A percentile compares a stretch with the other conserved stretches of the same genome.
These are phyloP conservation scores for Aechmea fasciata DNA, from an alignment of 176 grass and related monocot species.

Conservation along the genomic window DNA sequence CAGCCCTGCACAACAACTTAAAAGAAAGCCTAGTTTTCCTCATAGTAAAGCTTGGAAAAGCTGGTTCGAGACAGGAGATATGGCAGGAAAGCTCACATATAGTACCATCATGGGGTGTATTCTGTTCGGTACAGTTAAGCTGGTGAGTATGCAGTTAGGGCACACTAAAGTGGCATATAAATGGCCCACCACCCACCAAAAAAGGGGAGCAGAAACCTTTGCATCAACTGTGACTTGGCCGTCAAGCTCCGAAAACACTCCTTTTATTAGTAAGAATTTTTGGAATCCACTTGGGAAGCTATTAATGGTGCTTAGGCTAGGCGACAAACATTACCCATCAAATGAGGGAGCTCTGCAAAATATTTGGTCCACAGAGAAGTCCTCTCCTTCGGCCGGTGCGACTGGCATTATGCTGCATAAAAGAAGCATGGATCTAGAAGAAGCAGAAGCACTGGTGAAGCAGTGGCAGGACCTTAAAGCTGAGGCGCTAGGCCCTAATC, in stretches of 20 bases:
- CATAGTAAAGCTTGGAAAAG: slow-evolving; percentile 41
- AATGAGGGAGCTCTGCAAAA: slow-evolving; percentile 4
- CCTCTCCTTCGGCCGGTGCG: slow-evolving; percentile 11
- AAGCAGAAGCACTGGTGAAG: slow-evolving; percentile 75
- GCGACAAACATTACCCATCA: slow-evolving; percentile 26
- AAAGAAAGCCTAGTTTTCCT: slow-evolving; percentile 47
- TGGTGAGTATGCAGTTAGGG: slow-evolving; percentile 50
- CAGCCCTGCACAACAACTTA: slow-evolving; percentile 45
- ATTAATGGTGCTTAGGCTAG: slow-evolving; percentile 38
- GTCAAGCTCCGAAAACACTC: slow-evolving; percentile 23
- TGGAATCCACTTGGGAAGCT: slow-evolving; percentile 49
- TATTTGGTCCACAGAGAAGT: slow-evolving; percentile 12
- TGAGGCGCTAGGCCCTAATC: slow-evolving; percentile 68
- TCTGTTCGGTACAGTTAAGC: slow-evolving; percentile 48
- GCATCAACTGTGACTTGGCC: slow-evolving; percentile 26
- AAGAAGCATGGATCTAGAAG: slow-evolving; percentile 58
- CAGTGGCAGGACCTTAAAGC: slow-evolving; percentile 92
- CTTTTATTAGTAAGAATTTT: slow-evolving; percentile 21
- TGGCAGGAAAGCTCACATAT: slow-evolving; percentile 48
- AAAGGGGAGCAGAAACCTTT: slow-evolving; percentile 16
- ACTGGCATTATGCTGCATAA: slow-evolving; percentile 13
- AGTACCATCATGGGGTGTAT: slow-evolving; percentile 53
- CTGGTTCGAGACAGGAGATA: slow-evolving; percentile 38
- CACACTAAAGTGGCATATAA: slow-evolving; percentile 12
- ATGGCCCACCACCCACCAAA: not conserved